Evolutionary conservation across 768 basidiomycete genomes (phyloP).

Genomic region (Strobilomyces dryophilus): DNA sequence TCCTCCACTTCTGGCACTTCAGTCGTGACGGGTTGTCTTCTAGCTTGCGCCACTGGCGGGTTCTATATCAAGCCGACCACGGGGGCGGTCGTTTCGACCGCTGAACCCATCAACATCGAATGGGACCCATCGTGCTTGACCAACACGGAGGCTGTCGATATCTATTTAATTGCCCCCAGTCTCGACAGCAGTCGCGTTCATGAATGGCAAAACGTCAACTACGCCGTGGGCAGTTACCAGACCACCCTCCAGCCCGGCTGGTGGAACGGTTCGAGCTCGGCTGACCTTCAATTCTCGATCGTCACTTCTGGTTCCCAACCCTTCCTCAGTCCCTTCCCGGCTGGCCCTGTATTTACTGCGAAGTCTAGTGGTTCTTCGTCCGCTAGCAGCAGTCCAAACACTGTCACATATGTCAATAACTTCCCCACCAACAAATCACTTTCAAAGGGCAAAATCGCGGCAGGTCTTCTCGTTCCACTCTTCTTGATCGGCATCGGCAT

Average conservation of each 20-base stretch:
- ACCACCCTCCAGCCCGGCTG: constrained; percentile 55
- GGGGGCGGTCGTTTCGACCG: constrained; percentile 43
- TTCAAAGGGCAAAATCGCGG: constrained; percentile 59
- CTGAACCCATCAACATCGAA: constrained; percentile 48
- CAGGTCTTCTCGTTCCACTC: constrained; percentile 57
- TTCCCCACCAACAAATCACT: constrained; percentile 33
- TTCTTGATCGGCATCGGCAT: constrained; percentile 47
- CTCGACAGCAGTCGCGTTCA: constrained; percentile 44
- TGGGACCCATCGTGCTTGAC: constrained; percentile 64
- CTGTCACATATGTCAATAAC: constrained; percentile 39
- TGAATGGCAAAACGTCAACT: constrained; percentile 52
- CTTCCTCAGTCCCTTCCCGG: constrained; percentile 51
- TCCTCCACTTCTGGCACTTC: neutral
- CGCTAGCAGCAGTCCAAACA: constrained; percentile 32
- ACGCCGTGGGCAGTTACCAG: constrained; percentile 44
- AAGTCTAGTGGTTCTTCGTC: constrained; percentile 47
- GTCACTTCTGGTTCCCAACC: constrained; percentile 45
- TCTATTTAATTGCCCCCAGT: constrained; percentile 60
- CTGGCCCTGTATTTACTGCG: constrained; percentile 67
- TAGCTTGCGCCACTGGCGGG: constrained; percentile 53
- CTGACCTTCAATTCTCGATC: constrained; percentile 57
- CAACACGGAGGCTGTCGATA: constrained; percentile 48
- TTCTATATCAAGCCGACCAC: constrained; percentile 58
- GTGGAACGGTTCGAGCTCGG: constrained; percentile 58
- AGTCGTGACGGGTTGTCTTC: neutral